Evolutionary conservation across 1,284 basidiomycete species (phyloP).

Genomic region (Tausonia pullulans): DNA sequence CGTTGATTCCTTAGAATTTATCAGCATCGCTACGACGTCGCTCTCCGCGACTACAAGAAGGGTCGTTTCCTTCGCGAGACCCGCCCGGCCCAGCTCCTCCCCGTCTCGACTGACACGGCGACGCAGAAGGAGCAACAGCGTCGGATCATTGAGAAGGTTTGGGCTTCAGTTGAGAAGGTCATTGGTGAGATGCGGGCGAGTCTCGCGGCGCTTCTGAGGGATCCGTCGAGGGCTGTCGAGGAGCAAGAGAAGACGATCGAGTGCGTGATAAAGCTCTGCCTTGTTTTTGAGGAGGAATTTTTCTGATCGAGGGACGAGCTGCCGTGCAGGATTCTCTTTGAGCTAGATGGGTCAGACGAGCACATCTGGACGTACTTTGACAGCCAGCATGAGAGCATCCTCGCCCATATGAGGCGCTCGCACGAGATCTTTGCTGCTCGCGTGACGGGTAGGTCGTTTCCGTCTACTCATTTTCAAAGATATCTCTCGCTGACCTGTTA

Average conservation of each 20-base stretch:
- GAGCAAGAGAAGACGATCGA: conserved; percentile 97
- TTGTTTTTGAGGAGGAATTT: background rate
- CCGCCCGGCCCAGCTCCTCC: conserved; percentile 69
- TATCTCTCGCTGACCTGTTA: background rate
- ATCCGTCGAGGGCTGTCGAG: conserved; percentile 66
- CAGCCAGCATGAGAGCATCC: conserved; percentile 75
- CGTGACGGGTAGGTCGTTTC: conserved; percentile 44
- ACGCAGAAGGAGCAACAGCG: conserved; percentile 59
- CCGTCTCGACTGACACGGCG: conserved; percentile 42
- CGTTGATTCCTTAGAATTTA: background rate
- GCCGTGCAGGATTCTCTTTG: conserved; percentile 60
- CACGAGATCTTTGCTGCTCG: conserved; percentile 47
- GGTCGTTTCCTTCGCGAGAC: conserved; percentile 83
- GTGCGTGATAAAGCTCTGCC: conserved; percentile 40
- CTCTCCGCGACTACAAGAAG: conserved; percentile 93
- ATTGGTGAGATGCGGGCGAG: conserved; percentile 81
- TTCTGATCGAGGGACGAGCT: conserved; percentile 2
- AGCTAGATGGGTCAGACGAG: conserved; percentile 61
- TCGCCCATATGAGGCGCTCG: conserved; percentile 61
- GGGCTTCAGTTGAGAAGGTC: conserved; percentile 87
- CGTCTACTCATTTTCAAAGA: background rate
- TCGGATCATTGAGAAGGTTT: conserved; percentile 90
- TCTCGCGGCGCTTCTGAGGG: conserved; percentile 65
- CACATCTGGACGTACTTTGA: conserved; percentile 93
- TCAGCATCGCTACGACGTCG: conserved; percentile 84